Base-by-base conservation (phyloP, 2,329 filamentous ascomycete species). In the Coniosporium tulheliwenetii region DNA sequence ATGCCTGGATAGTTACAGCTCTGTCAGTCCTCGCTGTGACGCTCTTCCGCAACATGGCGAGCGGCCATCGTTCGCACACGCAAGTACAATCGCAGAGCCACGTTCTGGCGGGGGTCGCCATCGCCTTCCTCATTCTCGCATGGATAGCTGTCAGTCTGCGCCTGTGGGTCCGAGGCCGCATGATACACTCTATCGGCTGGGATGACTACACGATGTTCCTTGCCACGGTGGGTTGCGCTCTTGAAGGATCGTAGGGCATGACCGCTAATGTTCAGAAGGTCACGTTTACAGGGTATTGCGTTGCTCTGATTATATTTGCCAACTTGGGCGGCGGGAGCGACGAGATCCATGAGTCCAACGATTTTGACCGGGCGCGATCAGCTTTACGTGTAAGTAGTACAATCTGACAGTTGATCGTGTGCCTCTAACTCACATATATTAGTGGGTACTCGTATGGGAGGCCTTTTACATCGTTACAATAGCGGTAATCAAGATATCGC, bases 151-250 rank as follows among this genome's bases (percentile, higher is more conserved):
- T 65, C 7, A 38, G 52, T 1, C 48, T 65, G 7, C 52, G 63
- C 32, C 49, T 60, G 36, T 66, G 58, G 53, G 63, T 63, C 9
- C 55, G 64, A 33, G 53, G 52, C 1, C 50, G 48, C 30, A 46
- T 65, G 26, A 60, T 62, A 31, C 49, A 54, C 12, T 60, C 51
- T 36, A 62, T 65, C 41, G 63, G 64, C 2, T 63, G 60, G 58
- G 65, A 68, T 41, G 65, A 68, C 47, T 51, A 48, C 10, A 51
- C 55, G 2, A 62, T 66, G 52, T 44, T 65, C 4, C 38, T 63
- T 10, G 57, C 64, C 7, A 50, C 52, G 29, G 62, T 65, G 50
- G 39, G 54, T 45, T 37, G 13, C 14, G 33, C 12, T 15, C 16
- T 14, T 19, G 30, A 26, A 26, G 19, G 4, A 26, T 26, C 4